phyloP scores from a whole-genome alignment of 2,329 filamentous ascomycete species.

The Huntiella moniliformis region DNA sequence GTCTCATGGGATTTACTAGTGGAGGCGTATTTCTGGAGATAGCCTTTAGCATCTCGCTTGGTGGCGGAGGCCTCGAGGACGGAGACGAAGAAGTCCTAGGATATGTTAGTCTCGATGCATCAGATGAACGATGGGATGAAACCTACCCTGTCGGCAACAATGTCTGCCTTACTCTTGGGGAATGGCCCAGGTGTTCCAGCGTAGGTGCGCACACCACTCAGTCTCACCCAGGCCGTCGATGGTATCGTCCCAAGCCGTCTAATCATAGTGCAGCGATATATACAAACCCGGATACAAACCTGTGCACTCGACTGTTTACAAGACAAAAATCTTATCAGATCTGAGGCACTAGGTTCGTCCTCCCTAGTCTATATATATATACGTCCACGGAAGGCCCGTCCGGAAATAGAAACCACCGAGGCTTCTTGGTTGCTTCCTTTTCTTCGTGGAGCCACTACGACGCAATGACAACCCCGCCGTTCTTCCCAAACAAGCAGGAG shows the following conservation, averaged over 20 bases:
- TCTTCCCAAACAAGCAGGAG: too few relatives aligned
- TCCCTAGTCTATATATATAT: background rate
- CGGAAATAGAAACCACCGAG: too few relatives aligned
- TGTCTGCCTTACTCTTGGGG: constrained; percentile 9
- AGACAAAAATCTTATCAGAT: too few relatives aligned
- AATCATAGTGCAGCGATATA: too few relatives aligned
- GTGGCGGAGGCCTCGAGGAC: constrained; percentile 78
- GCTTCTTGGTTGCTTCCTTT: too few relatives aligned
- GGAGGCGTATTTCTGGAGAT: constrained; percentile 62
- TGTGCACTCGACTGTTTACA: too few relatives aligned
- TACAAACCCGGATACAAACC: too few relatives aligned
- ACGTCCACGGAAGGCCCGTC: background rate
- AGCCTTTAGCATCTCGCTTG: constrained; percentile 80
- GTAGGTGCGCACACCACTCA: background rate
- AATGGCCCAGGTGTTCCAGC: constrained; percentile 11
- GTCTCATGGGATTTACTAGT: constrained; percentile 1
- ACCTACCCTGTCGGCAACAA: constrained; percentile 11
- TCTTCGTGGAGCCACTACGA: too few relatives aligned
- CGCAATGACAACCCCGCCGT: too few relatives aligned
- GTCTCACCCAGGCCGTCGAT: background rate
- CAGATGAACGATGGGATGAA: background rate
- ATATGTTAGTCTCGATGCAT: background rate
- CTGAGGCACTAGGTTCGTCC: too few relatives aligned
- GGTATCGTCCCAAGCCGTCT: too few relatives aligned
- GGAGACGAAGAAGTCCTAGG: constrained; percentile 69